These are phyloP conservation scores for Penicillium sp. DNA, from an alignment of 2,329 filamentous ascomycete species.

Conservation along the genomic window DNA sequence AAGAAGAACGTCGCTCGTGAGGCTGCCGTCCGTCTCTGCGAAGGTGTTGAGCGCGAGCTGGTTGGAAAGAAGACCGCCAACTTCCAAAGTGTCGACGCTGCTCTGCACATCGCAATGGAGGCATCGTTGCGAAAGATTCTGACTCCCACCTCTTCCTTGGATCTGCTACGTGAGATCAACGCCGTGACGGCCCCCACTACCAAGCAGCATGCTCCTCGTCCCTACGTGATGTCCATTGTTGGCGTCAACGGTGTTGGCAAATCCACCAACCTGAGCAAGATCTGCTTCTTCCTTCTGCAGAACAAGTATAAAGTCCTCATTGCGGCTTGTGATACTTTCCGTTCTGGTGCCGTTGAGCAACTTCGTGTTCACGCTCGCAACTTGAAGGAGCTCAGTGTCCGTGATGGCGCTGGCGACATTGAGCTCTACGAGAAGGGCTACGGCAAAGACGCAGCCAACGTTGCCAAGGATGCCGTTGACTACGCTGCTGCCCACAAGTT, in stretches of 20 bases:
- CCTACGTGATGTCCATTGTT: constrained; percentile 97
- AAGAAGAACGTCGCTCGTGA: constrained; percentile 96
- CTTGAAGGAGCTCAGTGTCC: constrained; percentile 78
- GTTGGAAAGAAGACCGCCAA: constrained; percentile 86
- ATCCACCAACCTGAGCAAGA: constrained; percentile 95
- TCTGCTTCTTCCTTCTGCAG: constrained; percentile 95
- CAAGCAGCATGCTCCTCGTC: constrained; percentile 65
- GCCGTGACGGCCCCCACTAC: constrained; percentile 66
- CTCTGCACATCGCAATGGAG: constrained; percentile 83
- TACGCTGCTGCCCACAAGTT: constrained; percentile 73
- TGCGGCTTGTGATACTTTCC: constrained; percentile 93
- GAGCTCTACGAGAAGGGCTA: constrained; percentile 97
- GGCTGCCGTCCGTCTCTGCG: constrained; percentile 84
- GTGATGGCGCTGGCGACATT: constrained; percentile 76
- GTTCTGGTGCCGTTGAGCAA: constrained; percentile 94
- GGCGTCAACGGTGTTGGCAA: constrained; percentile 98
- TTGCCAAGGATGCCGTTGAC: constrained; percentile 88
- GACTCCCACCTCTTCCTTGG: constrained; percentile 89
- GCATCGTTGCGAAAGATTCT: constrained; percentile 91
- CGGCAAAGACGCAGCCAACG: constrained; percentile 92
- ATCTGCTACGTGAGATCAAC: constrained; percentile 90
- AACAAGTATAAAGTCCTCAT: constrained; percentile 96
- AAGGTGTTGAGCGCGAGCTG: constrained; percentile 86
- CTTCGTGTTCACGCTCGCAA: constrained; percentile 93
- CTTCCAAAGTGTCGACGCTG: constrained; percentile 84